Base-by-base conservation (phyloP, 2,329 filamentous ascomycete species). In the Epichloe festucae region DNA sequence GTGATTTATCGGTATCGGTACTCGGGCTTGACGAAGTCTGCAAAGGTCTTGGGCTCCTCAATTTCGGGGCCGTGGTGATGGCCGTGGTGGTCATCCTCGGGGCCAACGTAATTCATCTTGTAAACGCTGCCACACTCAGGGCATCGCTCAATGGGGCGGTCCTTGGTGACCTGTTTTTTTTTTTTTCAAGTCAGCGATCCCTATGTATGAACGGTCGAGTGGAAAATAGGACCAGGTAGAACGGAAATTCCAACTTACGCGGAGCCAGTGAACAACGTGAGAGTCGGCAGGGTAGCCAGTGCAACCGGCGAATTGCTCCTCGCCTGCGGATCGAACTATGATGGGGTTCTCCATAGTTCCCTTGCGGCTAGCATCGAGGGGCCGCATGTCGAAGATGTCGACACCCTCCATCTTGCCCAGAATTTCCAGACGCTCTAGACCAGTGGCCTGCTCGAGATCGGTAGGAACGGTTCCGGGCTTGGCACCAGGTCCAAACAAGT, bases 361-460 rank as follows among this genome's bases (percentile, higher is more conserved):
- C 72, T 80, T 81, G 67, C 93, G 84, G 70, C 86, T 93, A 58
- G 91, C 78, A 70, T 97, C 93, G 63, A 98, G 81, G 57, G 93
- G 93, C 72, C 82, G 85, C 93, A 97, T 95, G 75, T 98, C 90
- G 76, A 98, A 98, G 69, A 97, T 78, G 68, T 98, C 93, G 64
- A 96, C 77, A 60, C 93, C 90, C 78, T 97, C 89, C 86, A 97
- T 95, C 83, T 98, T 98, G 74, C 93, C 93, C 69, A 98, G 79
- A 66, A 98, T 93, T 75, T 98, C 93, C 62, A 98, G 81, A 81
- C 93, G 90, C 79, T 98, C 93, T 55, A 97, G 79, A 87, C 93
- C 93, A 62, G 93, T 97, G 54, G 93, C 75, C 73, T 98, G 93
- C 71, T 97, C 89, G 68, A 95, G 72, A 73, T 98, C 93, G 73